Percentiles rank a stretch among this genome's conserved stretches.
phyloP scores from a whole-genome alignment of 208 protist genomes.

The Trypanosoma avium region DNA sequence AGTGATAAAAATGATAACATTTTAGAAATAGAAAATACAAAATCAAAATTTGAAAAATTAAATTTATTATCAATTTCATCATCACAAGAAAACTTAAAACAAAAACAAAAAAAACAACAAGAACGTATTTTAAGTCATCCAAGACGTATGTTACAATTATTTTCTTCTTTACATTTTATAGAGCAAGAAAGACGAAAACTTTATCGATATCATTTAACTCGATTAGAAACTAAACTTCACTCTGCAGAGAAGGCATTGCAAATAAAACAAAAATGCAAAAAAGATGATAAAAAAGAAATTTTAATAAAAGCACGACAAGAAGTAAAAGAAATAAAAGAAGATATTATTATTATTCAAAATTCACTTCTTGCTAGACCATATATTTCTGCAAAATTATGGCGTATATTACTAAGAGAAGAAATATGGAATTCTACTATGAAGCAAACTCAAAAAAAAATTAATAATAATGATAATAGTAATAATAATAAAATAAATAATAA shows the following conservation, averaged over 20 bases:
- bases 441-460: conserved; percentile 1
- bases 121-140: not conserved
- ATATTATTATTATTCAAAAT: conserved; percentile 25
- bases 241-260: not conserved
- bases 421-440: conserved; percentile 52
- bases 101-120: not conserved
- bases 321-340: conserved; percentile 16
- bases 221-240: conserved; percentile 6
- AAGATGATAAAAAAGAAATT: not conserved
- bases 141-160: conserved; percentile 19
- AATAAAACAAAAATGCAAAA: not conserved
- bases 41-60: not conserved
- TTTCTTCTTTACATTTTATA: conserved; percentile 44
- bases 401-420: conserved; percentile 45
- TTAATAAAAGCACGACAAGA: not conserved
- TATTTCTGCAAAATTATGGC: conserved; percentile 69
- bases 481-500: not conserved
- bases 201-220: conserved; percentile 18
- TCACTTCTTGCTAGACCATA: conserved; percentile 66
- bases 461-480: not conserved
- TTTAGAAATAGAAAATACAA: no score
- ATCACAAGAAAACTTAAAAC: not conserved
- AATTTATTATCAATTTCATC: not conserved
- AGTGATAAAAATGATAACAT: no score
- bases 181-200: conserved; percentile 52